Conservation (phyloP, 2,329 filamentous ascomycete species). For the Fusarium udum region DNA sequence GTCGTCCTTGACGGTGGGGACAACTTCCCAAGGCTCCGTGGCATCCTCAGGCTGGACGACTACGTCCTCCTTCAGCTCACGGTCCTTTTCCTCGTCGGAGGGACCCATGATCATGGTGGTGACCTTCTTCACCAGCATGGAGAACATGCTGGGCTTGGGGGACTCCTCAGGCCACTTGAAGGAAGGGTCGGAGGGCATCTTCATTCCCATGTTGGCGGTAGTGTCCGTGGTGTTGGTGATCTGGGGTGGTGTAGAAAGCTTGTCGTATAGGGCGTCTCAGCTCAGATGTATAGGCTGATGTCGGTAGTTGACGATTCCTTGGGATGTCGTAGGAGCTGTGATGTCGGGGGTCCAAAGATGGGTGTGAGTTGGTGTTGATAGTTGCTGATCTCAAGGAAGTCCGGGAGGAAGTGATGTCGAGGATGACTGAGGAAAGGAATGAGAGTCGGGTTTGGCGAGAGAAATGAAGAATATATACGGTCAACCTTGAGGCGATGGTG, state of each 20-base stretch:
- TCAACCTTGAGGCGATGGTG: neutral
- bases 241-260: fast-evolving
- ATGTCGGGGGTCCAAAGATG: fast-evolving
- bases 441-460: neutral
- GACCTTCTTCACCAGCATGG: neutral
- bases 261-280: neutral
- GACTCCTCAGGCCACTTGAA: neutral
- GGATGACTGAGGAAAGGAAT: neutral
- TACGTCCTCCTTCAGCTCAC: neutral
- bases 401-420: fast-evolving
- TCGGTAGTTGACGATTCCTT: too few species aligned
- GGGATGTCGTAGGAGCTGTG: neutral
- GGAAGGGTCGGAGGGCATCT: neutral
- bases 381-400: neutral
- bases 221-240: too few species aligned
- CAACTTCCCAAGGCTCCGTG: neutral
- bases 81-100: neutral
- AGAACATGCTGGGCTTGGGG: neutral
- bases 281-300: too few species aligned
- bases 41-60: neutral
- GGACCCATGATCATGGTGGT: neutral
- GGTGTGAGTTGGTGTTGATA: neutral
- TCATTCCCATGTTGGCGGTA: neutral
- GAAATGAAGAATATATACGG: neutral
- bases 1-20: fast-evolving